Evolutionary conservation across 805 yeast genomes (phyloP), one percentile per base, ranked within the genome.

Genomic region (Metschnikowia kunwiensis): DNA sequence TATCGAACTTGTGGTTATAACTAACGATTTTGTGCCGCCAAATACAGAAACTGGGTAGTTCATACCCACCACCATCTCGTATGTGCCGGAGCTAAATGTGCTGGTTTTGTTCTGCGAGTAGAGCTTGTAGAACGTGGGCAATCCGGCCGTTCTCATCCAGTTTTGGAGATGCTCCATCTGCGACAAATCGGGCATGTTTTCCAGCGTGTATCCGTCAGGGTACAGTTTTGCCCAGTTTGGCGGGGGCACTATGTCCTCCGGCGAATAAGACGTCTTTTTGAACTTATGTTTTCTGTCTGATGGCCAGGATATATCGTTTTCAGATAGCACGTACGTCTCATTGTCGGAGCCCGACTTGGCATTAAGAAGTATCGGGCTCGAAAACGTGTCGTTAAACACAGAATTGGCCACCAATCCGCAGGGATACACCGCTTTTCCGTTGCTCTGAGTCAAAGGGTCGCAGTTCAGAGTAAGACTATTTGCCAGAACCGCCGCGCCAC

Each of bases 111-210:
- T 89, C 49, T 83, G 78, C 30, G 82, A 73, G 27, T 88, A 89
- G 24, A 88, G 63, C 57, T 93, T 91, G 70, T 83, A 79, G 55
- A 93, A 91, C 9, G 82, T 77, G 18, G 97, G 95, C 44, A 91
- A 68, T 0, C 95, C 96, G 0, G 97, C 96, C 1, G 97, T 88
- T 53, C 95, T 78, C 97, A 91, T 91, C 98, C 98, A 91, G 60
- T 88, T 91, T 67, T 88, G 96, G 50, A 91, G 75, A 47, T 80
- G 80, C 55, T 86, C 91, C 87, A 93, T 80, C 24, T 63, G 56
- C 2, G 85, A 72, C 31, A 91, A 57, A 54, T 85, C 82, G 3
- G 95, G 95, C 43, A 91, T 50, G 58, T 86, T 87, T 5, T 76
- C 77, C 22, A 75, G 80, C n/a, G 83, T 86, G 63, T 93, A 91